Base-by-base conservation (phyloP, 2,329 filamentous ascomycete genomes). In the Botrytis galanthina region DNA sequence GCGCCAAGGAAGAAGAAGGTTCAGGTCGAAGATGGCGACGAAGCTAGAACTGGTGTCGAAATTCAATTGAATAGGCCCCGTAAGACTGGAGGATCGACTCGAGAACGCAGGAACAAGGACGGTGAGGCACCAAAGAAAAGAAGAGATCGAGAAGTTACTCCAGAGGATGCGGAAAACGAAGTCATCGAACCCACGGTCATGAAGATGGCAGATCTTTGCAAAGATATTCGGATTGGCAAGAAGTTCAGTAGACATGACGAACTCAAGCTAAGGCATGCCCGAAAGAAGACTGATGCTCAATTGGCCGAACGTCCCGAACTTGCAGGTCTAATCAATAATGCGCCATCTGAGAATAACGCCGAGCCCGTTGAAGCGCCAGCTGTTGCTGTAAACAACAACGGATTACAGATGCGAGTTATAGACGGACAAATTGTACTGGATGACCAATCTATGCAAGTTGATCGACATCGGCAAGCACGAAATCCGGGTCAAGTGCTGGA, bases 201-300 rank as follows among this genome's bases (percentile, higher is more conserved):
- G 39, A 93, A 89, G 71, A 93, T 96, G 90, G 87, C 86, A 61
- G 91, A 94, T 73, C 83, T 96, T 4, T 92, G 89, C 68, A 88
- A 87, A 75, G 91, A 93, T 78, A 84, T 92, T 70, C 86, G 87
- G 35, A 91, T 91, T 73, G 93, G 93, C 73, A 93, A 92, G 80
- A 90, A 91, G 74, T 95, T 93, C 73, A 91, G 90, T 78, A 87
- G 91, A 4, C 92, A 94, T 77, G 89, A 90, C 78, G 90, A 92
- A 78, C 90, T 96, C 78, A 88, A 90, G 60, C 86, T 90, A 76
- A 89, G 93, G 61, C 87, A 93, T 82, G 82, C 85, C 62, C 84
- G 87, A 75, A 75, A 82, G 81, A 78, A 75, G 81, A 83, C 73
- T 22, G 75, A 72, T 77, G 78, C 74, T 68, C 82, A 78, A 74